These are phyloP conservation scores for Teratosphaeria epicoccoides DNA, from an alignment of 2,329 filamentous ascomycete species.

Conservation along the genomic window DNA sequence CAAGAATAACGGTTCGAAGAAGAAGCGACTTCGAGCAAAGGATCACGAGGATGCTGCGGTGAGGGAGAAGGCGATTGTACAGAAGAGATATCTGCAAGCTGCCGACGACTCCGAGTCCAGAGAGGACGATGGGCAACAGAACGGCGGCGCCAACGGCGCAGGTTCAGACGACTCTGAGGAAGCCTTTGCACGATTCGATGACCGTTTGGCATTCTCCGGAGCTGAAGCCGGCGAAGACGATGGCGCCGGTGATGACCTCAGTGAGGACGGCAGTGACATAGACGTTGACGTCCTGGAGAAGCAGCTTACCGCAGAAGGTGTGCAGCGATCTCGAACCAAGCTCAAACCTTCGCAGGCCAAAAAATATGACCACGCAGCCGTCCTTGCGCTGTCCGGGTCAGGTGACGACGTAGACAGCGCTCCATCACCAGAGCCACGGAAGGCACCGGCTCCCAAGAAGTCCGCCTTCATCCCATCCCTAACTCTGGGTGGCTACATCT, in stretches of 20 bases:
- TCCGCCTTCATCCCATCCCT: conserved; percentile 64
- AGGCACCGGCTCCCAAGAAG: conserved; percentile 17
- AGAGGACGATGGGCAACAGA: conserved; percentile 2
- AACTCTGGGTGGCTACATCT: conserved; percentile 67
- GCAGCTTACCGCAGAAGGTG: conserved; percentile 16
- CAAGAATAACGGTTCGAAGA: conserved; percentile 9
- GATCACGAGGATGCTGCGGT: conserved; percentile 10
- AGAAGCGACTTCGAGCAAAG: conserved; percentile 20
- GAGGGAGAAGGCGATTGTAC: conserved; percentile 7
- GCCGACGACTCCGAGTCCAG: conserved; percentile 7
- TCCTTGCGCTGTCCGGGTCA: conserved; percentile 13
- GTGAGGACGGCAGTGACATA: neutral
- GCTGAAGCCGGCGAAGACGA: conserved; percentile 26
- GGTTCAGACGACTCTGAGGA: conserved; percentile 18
- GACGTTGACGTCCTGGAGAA: conserved; percentile 19
- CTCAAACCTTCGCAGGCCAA: neutral
- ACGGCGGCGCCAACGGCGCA: conserved; percentile 3
- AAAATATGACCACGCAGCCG: conserved; percentile 10
- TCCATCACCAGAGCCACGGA: conserved; percentile 15
- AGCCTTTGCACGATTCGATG: conserved; percentile 28
- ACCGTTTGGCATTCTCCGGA: conserved; percentile 30
- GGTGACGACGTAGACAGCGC: conserved; percentile 10
- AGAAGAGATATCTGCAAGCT: conserved; percentile 2
- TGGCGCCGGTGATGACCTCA: conserved; percentile 18
- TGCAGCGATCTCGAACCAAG: conserved; percentile 3